phyloP scores from a whole-genome alignment of 441 rosid genomes.

The Kokia cookei region DNA sequence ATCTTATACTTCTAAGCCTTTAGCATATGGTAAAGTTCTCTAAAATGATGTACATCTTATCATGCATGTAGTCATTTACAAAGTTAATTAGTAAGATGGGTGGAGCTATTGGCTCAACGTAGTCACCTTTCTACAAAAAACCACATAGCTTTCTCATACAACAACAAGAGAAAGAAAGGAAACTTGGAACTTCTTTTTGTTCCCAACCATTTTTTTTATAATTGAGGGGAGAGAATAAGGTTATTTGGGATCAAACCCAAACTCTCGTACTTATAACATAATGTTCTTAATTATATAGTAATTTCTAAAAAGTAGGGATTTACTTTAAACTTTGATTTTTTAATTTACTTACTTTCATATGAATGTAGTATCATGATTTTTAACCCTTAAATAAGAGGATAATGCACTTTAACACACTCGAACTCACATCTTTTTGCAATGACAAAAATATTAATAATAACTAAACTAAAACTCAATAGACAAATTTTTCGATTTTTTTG shows the following conservation, averaged over 20 bases:
- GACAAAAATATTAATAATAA: too few species aligned
- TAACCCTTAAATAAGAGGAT: too few species aligned
- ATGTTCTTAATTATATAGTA: not conserved
- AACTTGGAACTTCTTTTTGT: not conserved
- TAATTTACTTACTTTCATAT: too few species aligned
- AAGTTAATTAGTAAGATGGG: too few species aligned
- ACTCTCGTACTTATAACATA: too few species aligned
- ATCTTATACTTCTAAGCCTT: too few species aligned
- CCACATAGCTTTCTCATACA: not conserved
- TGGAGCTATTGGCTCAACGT: not conserved
- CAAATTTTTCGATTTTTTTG: not conserved
- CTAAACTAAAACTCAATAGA: too few species aligned
- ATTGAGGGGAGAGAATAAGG: too few species aligned
- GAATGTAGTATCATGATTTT: too few species aligned
- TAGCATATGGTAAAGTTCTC: not conserved
- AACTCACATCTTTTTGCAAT: too few species aligned
- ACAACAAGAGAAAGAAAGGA: not conserved
- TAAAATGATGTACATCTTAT: not conserved
- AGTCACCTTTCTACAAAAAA: not conserved
- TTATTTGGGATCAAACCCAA: too few species aligned
- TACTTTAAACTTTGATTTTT: not conserved
- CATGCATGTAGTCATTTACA: too few species aligned
- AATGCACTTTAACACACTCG: accelerated
- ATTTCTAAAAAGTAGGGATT: not conserved
- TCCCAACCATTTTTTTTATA: not conserved